Evolutionary conservation across 768 basidiomycete species (phyloP).

Genomic region (Kwoniella sp.): DNA sequence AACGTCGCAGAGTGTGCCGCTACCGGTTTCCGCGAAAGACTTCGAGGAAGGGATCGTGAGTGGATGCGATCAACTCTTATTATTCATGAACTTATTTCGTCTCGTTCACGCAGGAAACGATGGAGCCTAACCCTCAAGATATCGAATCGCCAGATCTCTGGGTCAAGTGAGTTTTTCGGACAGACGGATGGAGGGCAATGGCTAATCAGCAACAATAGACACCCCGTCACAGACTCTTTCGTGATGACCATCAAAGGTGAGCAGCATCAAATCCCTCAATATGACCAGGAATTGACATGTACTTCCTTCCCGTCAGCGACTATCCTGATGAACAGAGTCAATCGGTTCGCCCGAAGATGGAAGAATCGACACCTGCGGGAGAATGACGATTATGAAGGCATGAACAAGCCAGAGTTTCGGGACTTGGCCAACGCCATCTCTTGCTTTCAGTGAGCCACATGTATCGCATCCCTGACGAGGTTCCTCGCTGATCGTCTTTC

Average conservation of each 20-base stretch:
- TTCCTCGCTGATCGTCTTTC: background rate
- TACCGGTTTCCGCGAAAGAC: slow-evolving; percentile 39
- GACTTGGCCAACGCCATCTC: slow-evolving; percentile 48
- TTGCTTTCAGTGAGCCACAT: slow-evolving; percentile 44
- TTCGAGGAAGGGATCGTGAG: slow-evolving; percentile 31
- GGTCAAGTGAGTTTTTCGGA: slow-evolving; percentile 26
- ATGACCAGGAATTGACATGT: background rate
- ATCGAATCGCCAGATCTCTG: slow-evolving; percentile 46
- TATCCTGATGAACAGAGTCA: slow-evolving; percentile 40
- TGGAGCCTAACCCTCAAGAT: slow-evolving; percentile 49
- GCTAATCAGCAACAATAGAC: slow-evolving; percentile 16
- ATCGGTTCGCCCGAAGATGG: slow-evolving; percentile 43
- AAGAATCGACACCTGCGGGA: slow-evolving; percentile 47
- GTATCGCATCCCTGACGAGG: background rate
- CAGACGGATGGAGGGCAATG: too few relatives aligned
- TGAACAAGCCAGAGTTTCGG: slow-evolving; percentile 48
- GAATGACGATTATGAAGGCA: slow-evolving; percentile 47
- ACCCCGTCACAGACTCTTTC: slow-evolving; percentile 44
- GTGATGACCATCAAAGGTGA: slow-evolving; percentile 1
- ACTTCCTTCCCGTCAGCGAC: slow-evolving; percentile 18
- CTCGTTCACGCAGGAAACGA: slow-evolving; percentile 4
- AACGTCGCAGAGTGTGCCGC: slow-evolving; percentile 29
- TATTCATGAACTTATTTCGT: too few relatives aligned
- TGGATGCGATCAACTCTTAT: too few relatives aligned
- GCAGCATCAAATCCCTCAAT: background rate